Evolutionary conservation across 78 protist species (phyloP).

Genomic region (Planoprotostelium fungivorum): DNA sequence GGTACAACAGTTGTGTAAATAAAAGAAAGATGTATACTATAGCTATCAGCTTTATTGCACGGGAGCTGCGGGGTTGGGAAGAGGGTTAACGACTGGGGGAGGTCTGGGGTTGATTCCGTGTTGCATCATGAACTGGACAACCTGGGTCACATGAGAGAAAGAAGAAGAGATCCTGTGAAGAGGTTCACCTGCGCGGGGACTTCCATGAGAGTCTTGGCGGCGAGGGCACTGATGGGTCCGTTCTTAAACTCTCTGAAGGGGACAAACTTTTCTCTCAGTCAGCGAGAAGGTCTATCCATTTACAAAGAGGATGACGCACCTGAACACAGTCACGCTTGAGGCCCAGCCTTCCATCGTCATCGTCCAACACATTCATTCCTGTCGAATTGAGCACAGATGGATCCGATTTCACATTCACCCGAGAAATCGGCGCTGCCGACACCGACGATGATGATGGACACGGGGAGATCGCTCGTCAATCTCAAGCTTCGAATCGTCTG

Average conservation of each 20-base stretch:
- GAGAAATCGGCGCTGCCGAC: constrained; percentile 76
- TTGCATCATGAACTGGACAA: neutral
- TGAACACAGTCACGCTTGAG: neutral
- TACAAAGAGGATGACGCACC: neutral
- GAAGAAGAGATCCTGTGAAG: neutral
- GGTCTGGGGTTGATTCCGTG: neutral
- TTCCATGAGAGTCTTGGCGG: constrained; percentile 49
- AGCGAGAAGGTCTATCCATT: neutral
- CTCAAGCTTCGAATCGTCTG: constrained; percentile 12
- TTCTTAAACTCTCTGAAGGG: constrained; percentile 34
- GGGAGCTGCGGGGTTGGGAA: too few species aligned
- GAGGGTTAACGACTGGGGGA: too few species aligned
- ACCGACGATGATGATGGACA: constrained; percentile 77
- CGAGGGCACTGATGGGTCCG: constrained; percentile 7
- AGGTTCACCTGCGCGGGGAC: constrained; percentile 30
- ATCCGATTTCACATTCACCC: too few species aligned
- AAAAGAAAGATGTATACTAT: too few species aligned
- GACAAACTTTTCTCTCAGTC: constrained; percentile 82
- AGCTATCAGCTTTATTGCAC: too few species aligned
- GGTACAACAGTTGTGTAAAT: too few species aligned
- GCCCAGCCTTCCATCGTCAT: constrained; percentile 42
- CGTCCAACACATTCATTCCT: constrained; percentile 73
- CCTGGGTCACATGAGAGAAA: neutral
- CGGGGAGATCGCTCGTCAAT: constrained; percentile 20
- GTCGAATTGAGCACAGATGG: too few species aligned